phyloP scores from a whole-genome alignment of 495 filamentous ascomycete genomes.

The Penicillium desertorum region DNA sequence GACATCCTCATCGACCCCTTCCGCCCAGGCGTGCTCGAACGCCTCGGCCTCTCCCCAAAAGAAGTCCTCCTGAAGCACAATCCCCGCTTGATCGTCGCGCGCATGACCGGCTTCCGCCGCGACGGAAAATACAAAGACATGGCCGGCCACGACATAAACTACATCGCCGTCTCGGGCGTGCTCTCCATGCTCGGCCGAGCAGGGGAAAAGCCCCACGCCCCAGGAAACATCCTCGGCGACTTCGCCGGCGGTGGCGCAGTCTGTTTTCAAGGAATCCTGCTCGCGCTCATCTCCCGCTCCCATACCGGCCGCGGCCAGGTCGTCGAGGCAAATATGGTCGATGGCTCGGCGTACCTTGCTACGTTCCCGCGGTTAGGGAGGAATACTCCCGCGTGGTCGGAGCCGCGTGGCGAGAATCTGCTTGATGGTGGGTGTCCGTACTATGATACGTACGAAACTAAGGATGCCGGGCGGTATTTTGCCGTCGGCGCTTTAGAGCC shows the following conservation, averaged over 20 bases:
- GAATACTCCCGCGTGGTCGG: conserved; percentile 58
- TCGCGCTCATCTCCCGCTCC: conserved; percentile 43
- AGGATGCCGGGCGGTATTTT: conserved; percentile 74
- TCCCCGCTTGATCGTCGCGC: conserved; percentile 75
- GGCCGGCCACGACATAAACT: conserved; percentile 99
- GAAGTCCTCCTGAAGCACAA: conserved; percentile 63
- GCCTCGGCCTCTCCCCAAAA: conserved; percentile 68
- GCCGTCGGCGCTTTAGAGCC: conserved; percentile 89
- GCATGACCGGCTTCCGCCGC: conserved; percentile 85
- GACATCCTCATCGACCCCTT: conserved; percentile 92
- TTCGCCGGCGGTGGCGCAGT: conserved; percentile 89
- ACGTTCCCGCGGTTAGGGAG: conserved; percentile 67
- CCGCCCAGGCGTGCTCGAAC: conserved; percentile 86
- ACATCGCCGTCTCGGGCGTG: conserved; percentile 83
- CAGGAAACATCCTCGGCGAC: conserved; percentile 81
- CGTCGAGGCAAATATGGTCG: conserved; percentile 96
- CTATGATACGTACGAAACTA: conserved; percentile 85
- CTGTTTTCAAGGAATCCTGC: conserved; percentile 60
- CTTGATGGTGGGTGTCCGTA: conserved; percentile 83
- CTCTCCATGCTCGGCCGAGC: conserved; percentile 71
- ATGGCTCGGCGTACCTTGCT: conserved; percentile 75
- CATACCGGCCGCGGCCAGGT: conserved; percentile 72
- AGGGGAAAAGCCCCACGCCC: conserved; percentile 69
- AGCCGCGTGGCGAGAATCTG: conserved; percentile 68
- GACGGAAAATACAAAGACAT: conserved; percentile 81